Base-by-base conservation (phyloP, 768 basidiomycete genomes). In the Boletus subcaerulescens region DNA sequence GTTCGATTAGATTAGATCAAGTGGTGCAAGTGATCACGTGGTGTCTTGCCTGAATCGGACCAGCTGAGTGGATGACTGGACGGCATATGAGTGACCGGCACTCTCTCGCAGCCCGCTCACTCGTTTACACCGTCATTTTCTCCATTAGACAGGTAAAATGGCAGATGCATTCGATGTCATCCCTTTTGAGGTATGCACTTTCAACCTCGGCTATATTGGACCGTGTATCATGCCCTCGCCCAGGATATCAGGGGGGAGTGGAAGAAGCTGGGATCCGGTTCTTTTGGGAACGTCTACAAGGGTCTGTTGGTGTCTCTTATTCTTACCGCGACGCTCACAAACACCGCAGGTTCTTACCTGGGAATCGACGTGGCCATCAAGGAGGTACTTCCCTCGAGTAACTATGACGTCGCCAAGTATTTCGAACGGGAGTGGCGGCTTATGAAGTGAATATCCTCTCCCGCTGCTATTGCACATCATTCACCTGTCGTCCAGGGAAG, bases 391-490 rank as follows among this genome's bases (percentile, higher is more conserved):
- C 93, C 93, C 1, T 93, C 90, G 20, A 88, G 74, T 6, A 91
- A 90, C 54, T 98, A 98, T 72, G 93, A 97, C 63, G 93, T 97
- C 35, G 81, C 87, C 63, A 99, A 99, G 73, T 98, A 99, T 76
- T 96, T 98, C 70, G 92, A 96, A 66, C 83, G 96, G n/a, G 96
- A 99, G 79, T 97, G 94, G 92, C 81, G 91, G 31, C 82, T 98
- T 31, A 97, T 98, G 93, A 93, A 93, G 79, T 82, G 13, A 65
- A 57, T 73, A 62, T 35, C 20, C 18, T 58, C 32, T 56, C 35
- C 59, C 40, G 17, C 35, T 22, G 5, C 2, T 12, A 5, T 40
- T 17, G 5, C 22, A 10, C 8, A 26, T 49, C 22, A 38, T 56
- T 65, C 41, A 65, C 36, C 0, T 24, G 9, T 24, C 18, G 29